These are phyloP conservation scores for Fusarium sp. DNA, from an alignment of 2,329 filamentous ascomycete genomes.

Conservation along the genomic window DNA sequence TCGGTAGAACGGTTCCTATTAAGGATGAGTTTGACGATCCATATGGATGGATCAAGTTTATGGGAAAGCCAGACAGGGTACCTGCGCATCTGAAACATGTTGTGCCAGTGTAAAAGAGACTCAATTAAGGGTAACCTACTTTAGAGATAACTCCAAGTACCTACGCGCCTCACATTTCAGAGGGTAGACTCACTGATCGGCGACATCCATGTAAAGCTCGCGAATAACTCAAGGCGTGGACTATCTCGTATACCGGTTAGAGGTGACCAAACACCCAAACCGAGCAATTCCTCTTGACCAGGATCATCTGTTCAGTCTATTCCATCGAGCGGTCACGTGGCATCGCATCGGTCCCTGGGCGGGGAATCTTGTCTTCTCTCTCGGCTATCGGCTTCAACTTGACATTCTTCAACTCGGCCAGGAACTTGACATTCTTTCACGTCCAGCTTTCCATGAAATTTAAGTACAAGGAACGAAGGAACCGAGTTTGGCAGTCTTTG, in stretches of 20 bases:
- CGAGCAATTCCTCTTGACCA: neutral
- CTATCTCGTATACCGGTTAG: slow-evolving; percentile 5
- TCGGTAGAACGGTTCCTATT: neutral
- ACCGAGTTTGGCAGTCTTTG: neutral
- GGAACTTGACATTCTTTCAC: neutral
- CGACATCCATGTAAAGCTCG: neutral
- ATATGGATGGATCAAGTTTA: neutral
- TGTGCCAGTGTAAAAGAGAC: neutral
- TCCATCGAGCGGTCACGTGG: neutral
- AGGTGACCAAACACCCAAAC: neutral
- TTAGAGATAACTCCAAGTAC: neutral
- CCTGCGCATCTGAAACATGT: neutral
- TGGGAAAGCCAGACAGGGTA: neutral
- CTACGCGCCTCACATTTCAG: too few species aligned
- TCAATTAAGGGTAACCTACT: neutral
- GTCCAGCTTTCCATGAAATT: neutral
- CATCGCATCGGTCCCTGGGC: neutral
- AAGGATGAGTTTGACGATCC: neutral
- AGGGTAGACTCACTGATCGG: neutral
- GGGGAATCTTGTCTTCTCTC: neutral
- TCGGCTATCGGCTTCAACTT: neutral
- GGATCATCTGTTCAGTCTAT: neutral
- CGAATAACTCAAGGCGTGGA: neutral
- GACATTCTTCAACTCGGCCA: neutral
- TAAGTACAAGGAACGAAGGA: neutral